Evolutionary conservation across 2,329 filamentous ascomycete genomes (phyloP).

Genomic region (Helminthosporium solani): DNA sequence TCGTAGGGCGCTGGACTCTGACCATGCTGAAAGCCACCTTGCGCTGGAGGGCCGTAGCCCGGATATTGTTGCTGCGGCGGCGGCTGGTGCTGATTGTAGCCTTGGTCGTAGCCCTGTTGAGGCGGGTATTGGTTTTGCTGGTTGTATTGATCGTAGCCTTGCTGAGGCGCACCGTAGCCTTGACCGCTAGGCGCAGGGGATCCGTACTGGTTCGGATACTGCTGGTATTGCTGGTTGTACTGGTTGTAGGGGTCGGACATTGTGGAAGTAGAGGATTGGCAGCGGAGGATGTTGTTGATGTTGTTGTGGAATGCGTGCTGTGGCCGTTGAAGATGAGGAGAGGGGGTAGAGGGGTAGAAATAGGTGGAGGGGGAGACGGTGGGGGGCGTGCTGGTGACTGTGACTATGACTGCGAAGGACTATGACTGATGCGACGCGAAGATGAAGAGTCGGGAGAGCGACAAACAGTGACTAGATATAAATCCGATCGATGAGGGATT

Average conservation of each 20-base stretch:
- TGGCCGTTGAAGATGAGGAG: constrained; percentile 2
- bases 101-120: constrained; percentile 38
- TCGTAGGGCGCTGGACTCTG: constrained; percentile 38
- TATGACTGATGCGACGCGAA: constrained; percentile 3
- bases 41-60: constrained; percentile 49
- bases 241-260: constrained; percentile 58
- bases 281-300: constrained; percentile 3
- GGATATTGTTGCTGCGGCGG: constrained; percentile 36
- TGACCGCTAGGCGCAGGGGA: constrained; percentile 34
- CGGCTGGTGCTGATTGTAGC: constrained; percentile 29
- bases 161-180: constrained; percentile 29
- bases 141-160: constrained; percentile 33
- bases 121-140: constrained; percentile 34
- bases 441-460: constrained; percentile 3
- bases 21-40: constrained; percentile 54
- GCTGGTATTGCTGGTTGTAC: constrained; percentile 40
- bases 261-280: constrained; percentile 13
- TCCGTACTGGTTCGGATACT: constrained; percentile 32
- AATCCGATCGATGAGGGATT: constrained; percentile 11
- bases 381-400: no score
- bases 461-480: constrained; percentile 8
- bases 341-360: not conserved
- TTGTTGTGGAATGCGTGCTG: not conserved
- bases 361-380: not conserved
- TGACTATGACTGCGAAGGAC: no score